Conservation (phyloP, 768 basidiomycete genomes). For the Kwoniella shandongensis region DNA sequence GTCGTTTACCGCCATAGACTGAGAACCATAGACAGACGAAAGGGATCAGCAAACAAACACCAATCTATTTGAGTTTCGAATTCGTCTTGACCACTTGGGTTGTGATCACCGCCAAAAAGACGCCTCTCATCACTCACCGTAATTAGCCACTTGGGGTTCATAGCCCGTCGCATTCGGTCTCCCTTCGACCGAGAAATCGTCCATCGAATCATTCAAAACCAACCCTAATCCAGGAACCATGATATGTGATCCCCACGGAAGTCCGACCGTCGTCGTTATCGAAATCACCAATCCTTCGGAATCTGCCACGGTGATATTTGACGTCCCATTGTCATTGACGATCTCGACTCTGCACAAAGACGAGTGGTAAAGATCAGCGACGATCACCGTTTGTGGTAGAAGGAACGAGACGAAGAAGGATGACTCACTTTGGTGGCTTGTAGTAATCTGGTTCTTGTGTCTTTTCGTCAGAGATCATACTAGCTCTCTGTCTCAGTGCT, state of each 20-base stretch:
- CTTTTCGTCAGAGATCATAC: conserved; percentile 35
- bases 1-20: conserved; percentile 39
- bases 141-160: conserved; percentile 37
- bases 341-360: conserved; percentile 29
- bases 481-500: conserved; percentile 15
- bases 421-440: conserved; percentile 33
- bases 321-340: conserved; percentile 40
- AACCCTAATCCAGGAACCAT: conserved; percentile 43
- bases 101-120: no score
- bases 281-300: conserved; percentile 38
- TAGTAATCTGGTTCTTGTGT: conserved; percentile 40
- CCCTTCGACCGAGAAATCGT: conserved; percentile 44
- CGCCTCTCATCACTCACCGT: no score
- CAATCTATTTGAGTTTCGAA: no score
- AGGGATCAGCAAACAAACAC: no score
- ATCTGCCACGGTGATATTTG: conserved; percentile 46
- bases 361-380: not conserved
- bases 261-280: conserved; percentile 44
- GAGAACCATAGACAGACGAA: not conserved
- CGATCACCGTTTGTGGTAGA: no score
- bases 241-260: conserved; percentile 41
- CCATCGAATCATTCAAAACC: conserved; percentile 46
- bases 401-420: not conserved
- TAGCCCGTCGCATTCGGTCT: conserved; percentile 40
- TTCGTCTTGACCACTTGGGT: no score